A percentile compares a stretch with the other conserved stretches of the same genome.
Conservation (phyloP, 2,329 filamentous ascomycete genomes). For the Hypoxylon sp. region DNA sequence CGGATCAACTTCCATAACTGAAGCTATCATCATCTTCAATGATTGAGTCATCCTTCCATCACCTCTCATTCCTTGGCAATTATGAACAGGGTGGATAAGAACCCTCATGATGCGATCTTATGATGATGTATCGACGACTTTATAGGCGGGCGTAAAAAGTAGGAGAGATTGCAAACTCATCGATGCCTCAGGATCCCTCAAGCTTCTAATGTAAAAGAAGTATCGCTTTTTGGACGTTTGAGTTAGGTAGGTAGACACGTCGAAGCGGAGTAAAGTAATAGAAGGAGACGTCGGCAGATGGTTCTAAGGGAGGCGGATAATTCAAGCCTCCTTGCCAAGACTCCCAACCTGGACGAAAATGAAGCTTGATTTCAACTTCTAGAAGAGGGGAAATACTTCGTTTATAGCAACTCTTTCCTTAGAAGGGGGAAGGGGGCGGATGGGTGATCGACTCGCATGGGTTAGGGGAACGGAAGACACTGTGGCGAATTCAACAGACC, state of each 20-base stretch:
- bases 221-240: slow-evolving; percentile 9
- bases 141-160: slow-evolving; percentile 32
- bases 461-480: slow-evolving; percentile 35
- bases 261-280: slow-evolving; percentile 34
- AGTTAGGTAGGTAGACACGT: slow-evolving; percentile 25
- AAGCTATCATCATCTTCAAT: slow-evolving; percentile 33
- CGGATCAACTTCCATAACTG: slow-evolving; percentile 23
- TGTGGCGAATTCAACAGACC: slow-evolving; percentile 9
- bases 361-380: slow-evolving; percentile 43
- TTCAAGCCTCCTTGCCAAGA: slow-evolving; percentile 50
- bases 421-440: slow-evolving; percentile 7
- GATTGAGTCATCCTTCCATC: slow-evolving; percentile 23
- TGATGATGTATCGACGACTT: slow-evolving; percentile 27
- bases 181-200: slow-evolving; percentile 19
- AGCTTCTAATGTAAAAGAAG: slow-evolving; percentile 12
- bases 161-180: slow-evolving; percentile 18
- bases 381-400: slow-evolving; percentile 34
- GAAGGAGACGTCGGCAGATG: slow-evolving; percentile 42
- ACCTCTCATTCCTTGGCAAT: slow-evolving; percentile 32
- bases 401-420: slow-evolving; percentile 22
- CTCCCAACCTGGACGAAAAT: slow-evolving; percentile 32
- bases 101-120: slow-evolving; percentile 34
- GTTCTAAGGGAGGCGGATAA: slow-evolving; percentile 42
- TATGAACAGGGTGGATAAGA: slow-evolving; percentile 18
- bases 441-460: slow-evolving; percentile 40